Percentiles rank a stretch among this genome's conserved stretches.
Conservation (phyloP, 225 moss, liverwort and hornwort genomes). For the Neckera pumila region DNA sequence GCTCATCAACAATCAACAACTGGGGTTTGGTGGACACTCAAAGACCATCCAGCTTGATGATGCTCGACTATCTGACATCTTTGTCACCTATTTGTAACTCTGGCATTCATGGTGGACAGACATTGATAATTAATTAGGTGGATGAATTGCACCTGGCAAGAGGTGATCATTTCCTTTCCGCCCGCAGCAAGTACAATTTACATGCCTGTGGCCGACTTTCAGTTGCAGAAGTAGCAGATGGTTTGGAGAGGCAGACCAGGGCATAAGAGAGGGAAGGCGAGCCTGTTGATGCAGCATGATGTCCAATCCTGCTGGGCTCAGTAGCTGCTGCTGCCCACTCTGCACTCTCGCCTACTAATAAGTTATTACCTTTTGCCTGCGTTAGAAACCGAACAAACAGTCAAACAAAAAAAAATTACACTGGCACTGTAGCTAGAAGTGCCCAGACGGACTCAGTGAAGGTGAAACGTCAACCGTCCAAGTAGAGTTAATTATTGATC, state of each 20-base stretch:
- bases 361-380: background rate
- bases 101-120: constrained; percentile 7
- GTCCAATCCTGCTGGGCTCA: background rate
- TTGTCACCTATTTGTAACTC: constrained; percentile 14
- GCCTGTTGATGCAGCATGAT: background rate
- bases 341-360: background rate
- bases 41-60: constrained; percentile 8
- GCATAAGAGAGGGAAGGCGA: background rate
- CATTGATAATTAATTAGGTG: constrained; percentile 10
- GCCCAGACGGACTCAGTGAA: background rate
- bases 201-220: constrained; percentile 17
- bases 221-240: background rate
- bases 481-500: background rate
- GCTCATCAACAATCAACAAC: constrained; percentile 11
- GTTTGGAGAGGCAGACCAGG: background rate
- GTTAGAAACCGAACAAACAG: background rate
- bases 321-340: background rate
- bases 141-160: constrained; percentile 15
- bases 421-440: background rate
- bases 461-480: background rate
- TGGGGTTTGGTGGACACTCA: constrained; percentile 16
- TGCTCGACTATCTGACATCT: constrained; percentile 3
- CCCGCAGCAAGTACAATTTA: background rate
- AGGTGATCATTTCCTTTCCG: background rate
- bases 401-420: background rate